Evolutionary conservation across 1,139 yeast genomes (phyloP), one percentile per base, ranked within the genome.

Genomic region (Yamadazyma atmosphaerica): DNA sequence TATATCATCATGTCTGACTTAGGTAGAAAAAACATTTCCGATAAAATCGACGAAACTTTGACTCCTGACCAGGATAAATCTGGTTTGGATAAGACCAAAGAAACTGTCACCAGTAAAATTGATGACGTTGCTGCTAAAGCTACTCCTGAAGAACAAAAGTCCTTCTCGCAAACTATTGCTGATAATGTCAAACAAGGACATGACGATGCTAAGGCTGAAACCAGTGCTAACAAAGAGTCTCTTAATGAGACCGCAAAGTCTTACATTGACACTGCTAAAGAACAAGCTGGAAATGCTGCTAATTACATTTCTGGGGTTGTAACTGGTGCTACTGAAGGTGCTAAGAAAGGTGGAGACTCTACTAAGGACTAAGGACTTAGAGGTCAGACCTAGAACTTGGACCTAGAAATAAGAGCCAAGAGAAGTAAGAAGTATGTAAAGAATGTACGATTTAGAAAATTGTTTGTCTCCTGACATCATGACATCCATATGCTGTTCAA

Each of bases 41-140:
- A 81, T 61, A 86, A 87, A 68, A 66, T 77, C 48, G 39, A 71
- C 41, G 95, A 86, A 73, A 58, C 76, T 35, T 46, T 85, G 39
- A 86, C 79, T 52, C 96, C 96, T 58, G 83, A 87, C 47, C 65
- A 79, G 40, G 74, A 85, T 61, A 88, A 88, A 74, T 51, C 81
- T 34, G 66, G 72, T 52, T 62, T 68, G 32, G 84, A 86, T 55
- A 69, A 83, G 66, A 82, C 81, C 49, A 83, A 84, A 73, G 96
- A 88, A 70, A 45, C 61, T 30, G 81, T 78, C 47, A 83, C 95
- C 41, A 83, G 77, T 59, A 60, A 69, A 29, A 72, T 70, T 50
- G 96, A 88, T 74, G 71, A 76, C 58, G 63, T 75, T 38, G 89
- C 85, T 45, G 72, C 75, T 39, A 62, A 71, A 43, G 56, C 72